A percentile compares a stretch with the other conserved stretches of the same genome.
These are phyloP conservation scores for Phytophthora sp. DNA, from an alignment of 352 stramenopile species.

Conservation along the genomic window DNA sequence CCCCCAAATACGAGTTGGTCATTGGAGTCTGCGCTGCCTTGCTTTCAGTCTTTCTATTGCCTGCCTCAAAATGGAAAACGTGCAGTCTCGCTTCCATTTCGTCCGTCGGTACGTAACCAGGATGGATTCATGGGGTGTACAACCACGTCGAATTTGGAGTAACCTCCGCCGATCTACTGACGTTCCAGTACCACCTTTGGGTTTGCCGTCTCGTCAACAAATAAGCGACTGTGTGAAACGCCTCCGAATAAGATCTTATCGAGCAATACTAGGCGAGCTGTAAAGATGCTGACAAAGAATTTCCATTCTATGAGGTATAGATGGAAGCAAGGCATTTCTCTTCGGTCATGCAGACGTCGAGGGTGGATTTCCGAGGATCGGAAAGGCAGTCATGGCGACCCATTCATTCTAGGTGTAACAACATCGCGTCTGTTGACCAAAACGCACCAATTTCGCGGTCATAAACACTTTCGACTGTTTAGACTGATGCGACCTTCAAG, in stretches of 20 bases:
- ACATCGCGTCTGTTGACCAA: not conserved
- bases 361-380: constrained; percentile 7
- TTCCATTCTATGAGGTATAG: constrained; percentile 5
- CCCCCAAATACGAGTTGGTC: too few relatives aligned
- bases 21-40: too few relatives aligned
- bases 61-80: too few relatives aligned
- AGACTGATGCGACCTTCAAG: constrained; percentile 4
- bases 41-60: too few relatives aligned
- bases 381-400: not conserved
- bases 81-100: too few relatives aligned
- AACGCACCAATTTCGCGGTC: not conserved
- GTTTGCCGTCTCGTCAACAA: not conserved
- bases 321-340: not conserved
- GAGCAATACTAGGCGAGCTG: not conserved
- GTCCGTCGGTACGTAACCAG: not conserved
- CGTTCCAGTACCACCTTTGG: not conserved
- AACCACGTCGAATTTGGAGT: constrained; percentile 3
- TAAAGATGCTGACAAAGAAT: not conserved
- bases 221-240: constrained; percentile 2
- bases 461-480: constrained; percentile 7
- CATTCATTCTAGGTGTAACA: constrained; percentile 9
- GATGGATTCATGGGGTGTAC: constrained; percentile 6
- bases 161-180: not conserved
- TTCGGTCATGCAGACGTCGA: not conserved
- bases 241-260: not conserved